Conservation (phyloP, 1,139 yeast genomes). For the Wickerhamomyces sp. region DNA sequence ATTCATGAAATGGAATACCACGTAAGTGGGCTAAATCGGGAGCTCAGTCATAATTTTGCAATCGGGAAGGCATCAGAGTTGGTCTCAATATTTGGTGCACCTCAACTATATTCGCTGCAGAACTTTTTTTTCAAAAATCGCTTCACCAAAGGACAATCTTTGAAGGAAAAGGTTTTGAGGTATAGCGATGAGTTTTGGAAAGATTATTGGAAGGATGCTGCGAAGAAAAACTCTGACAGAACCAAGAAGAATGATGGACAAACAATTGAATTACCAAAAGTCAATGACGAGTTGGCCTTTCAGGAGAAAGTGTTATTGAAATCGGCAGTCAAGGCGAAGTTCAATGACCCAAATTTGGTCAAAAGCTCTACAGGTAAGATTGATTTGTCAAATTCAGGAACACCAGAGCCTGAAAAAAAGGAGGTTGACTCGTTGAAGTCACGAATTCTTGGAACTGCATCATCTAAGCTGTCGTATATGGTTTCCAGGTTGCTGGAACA, state of each 20-base stretch:
- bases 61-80: constrained; percentile 32
- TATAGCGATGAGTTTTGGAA: constrained; percentile 45
- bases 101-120: constrained; percentile 50
- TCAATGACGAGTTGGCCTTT: constrained; percentile 14
- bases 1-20: constrained; percentile 63
- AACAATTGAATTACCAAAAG: constrained; percentile 13
- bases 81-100: constrained; percentile 51
- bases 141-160: constrained; percentile 28
- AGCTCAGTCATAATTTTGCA: constrained; percentile 38
- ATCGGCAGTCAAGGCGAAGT: constrained; percentile 8
- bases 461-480: constrained; percentile 57
- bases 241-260: constrained; percentile 23
- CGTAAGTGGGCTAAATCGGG: constrained; percentile 38
- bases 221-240: constrained; percentile 29
- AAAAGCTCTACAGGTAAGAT: constrained; percentile 1
- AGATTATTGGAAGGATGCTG: constrained; percentile 43
- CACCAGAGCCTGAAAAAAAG: neutral
- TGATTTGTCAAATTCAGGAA: neutral
- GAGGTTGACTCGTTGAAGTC: constrained; percentile 16
- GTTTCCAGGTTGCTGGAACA: constrained; percentile 49
- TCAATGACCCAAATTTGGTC: constrained; percentile 1
- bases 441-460: constrained; percentile 49
- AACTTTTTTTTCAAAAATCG: constrained; percentile 50
- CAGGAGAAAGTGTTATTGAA: constrained; percentile 14
- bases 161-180: constrained; percentile 29